These are phyloP conservation scores for Rhynchosporium secalis DNA, from an alignment of 2,329 filamentous ascomycete genomes.

Conservation along the genomic window DNA sequence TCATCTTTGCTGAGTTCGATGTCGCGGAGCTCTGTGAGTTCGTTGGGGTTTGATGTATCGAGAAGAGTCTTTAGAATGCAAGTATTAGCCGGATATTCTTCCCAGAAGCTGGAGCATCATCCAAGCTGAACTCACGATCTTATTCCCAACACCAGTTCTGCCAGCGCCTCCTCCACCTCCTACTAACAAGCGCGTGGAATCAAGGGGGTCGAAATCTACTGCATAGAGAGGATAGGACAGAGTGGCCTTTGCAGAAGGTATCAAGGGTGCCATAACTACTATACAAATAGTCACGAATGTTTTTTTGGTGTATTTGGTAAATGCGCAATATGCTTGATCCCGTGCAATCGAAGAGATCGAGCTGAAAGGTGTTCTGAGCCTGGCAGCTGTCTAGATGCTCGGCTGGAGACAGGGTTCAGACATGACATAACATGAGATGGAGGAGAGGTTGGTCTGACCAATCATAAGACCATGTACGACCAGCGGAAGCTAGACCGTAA, in stretches of 20 bases:
- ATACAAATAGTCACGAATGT: neutral
- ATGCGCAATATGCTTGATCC: no score
- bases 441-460: slow-evolving; percentile 13
- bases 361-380: slow-evolving; percentile 6
- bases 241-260: slow-evolving; percentile 41
- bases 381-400: slow-evolving; percentile 5
- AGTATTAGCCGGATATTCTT: slow-evolving; percentile 16
- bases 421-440: neutral
- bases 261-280: slow-evolving; percentile 36
- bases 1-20: slow-evolving; percentile 79
- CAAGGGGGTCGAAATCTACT: slow-evolving; percentile 82
- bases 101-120: neutral
- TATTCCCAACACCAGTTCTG: slow-evolving; percentile 80
- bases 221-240: slow-evolving; percentile 84
- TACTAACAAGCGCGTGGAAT: slow-evolving; percentile 74
- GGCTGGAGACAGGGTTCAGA: slow-evolving; percentile 13
- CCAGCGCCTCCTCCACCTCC: slow-evolving; percentile 85
- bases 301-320: no score
- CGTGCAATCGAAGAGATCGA: no score
- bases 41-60: slow-evolving; percentile 36
- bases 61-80: slow-evolving; percentile 37
- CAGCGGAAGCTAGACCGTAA: slow-evolving; percentile 18
- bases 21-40: slow-evolving; percentile 64
- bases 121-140: slow-evolving; percentile 61
- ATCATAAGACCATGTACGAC: slow-evolving; percentile 5